Conservation (phyloP, 257 asterid genomes). For the Solanum microdontum region DNA sequence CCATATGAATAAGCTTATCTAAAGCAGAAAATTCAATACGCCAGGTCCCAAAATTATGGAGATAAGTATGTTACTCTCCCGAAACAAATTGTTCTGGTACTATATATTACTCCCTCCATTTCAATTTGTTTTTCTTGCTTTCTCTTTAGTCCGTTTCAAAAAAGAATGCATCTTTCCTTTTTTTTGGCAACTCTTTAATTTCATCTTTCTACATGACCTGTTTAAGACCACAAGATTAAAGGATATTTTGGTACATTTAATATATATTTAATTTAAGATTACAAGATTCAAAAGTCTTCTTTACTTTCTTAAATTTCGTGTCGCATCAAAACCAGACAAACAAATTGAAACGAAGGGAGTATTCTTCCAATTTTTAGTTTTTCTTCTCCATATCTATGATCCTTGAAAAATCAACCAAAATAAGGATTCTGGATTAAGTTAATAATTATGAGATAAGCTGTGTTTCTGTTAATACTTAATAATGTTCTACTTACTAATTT, state of each 20-base stretch:
- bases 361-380: background rate
- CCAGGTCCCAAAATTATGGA: background rate
- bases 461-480: background rate
- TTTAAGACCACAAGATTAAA: background rate
- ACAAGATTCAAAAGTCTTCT: background rate
- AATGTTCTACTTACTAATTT: slow-evolving; percentile 48
- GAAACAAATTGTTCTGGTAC: background rate
- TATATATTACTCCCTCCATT: background rate
- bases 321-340: background rate
- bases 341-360: background rate
- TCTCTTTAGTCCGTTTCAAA: background rate
- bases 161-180: background rate
- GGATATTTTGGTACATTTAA: background rate
- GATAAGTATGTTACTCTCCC: background rate
- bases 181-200: background rate
- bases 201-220: background rate
- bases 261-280: background rate
- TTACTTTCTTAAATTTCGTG: background rate
- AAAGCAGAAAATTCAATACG: background rate
- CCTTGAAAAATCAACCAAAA: background rate
- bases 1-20: background rate
- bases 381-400: background rate
- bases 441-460: background rate
- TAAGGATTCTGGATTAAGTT: background rate
- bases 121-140: background rate